phyloP scores from a whole-genome alignment of 2,329 filamentous ascomycete species.

The Nigrograna mackinnonii region DNA sequence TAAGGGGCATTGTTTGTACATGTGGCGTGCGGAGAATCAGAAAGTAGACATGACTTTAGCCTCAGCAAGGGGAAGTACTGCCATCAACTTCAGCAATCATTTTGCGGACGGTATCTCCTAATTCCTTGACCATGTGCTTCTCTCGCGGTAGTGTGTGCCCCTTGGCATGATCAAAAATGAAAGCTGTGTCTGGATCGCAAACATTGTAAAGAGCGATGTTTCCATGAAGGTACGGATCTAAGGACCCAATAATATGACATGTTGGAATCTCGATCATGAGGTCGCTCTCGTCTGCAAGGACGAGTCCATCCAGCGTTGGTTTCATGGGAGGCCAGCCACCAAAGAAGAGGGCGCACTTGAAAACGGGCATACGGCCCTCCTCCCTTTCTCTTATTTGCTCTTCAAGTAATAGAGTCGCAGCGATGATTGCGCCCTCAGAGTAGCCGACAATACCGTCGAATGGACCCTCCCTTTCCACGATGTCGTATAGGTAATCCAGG shows the following conservation, averaged over 20 bases:
- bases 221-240: slow-evolving; percentile 62
- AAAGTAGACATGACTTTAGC: background rate
- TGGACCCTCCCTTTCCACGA: slow-evolving; percentile 10
- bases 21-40: background rate
- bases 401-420: slow-evolving; percentile 31
- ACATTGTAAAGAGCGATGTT: slow-evolving; percentile 63
- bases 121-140: slow-evolving; percentile 18
- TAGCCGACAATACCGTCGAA: slow-evolving; percentile 15
- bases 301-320: slow-evolving; percentile 21
- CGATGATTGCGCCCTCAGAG: slow-evolving; percentile 12
- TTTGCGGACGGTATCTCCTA: slow-evolving; percentile 14
- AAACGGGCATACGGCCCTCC: slow-evolving; percentile 6
- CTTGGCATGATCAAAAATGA: slow-evolving; percentile 65
- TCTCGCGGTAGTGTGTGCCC: slow-evolving; percentile 60
- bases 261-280: slow-evolving; percentile 42
- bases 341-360: slow-evolving; percentile 51
- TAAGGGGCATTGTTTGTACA: too few species aligned
- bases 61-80: slow-evolving; percentile 1
- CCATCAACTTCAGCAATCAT: slow-evolving; percentile 10
- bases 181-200: slow-evolving; percentile 60
- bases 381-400: slow-evolving; percentile 16
- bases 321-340: slow-evolving; percentile 45
- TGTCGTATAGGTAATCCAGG: slow-evolving; percentile 6
- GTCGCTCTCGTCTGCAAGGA: slow-evolving; percentile 42
- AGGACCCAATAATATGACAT: slow-evolving; percentile 42